Evolutionary conservation across 371 early-diverging fungal species (phyloP).

Genomic region (Mortierella sp.): DNA sequence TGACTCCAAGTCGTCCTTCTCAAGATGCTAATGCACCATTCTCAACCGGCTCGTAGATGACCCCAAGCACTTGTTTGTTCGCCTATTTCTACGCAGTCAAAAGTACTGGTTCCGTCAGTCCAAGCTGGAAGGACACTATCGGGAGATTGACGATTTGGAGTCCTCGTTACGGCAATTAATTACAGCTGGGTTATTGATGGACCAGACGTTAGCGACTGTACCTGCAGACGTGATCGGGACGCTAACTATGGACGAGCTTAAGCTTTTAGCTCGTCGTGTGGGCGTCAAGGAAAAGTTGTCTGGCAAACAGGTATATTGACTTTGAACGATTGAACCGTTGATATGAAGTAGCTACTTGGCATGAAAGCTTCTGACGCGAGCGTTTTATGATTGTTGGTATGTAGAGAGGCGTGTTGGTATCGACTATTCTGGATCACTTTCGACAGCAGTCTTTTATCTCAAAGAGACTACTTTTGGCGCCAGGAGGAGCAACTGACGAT

Average conservation of each 20-base stretch:
- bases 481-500: slow-evolving; percentile 27
- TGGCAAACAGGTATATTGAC: slow-evolving; percentile 39
- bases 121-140: slow-evolving; percentile 57
- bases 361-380: too few relatives aligned
- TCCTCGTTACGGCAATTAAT: slow-evolving; percentile 30
- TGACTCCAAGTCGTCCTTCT: neutral
- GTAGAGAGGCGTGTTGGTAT: slow-evolving; percentile 26
- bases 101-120: slow-evolving; percentile 64
- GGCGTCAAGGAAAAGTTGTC: slow-evolving; percentile 43
- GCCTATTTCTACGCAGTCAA: slow-evolving; percentile 76
- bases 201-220: slow-evolving; percentile 17
- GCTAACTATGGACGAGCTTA: slow-evolving; percentile 47
- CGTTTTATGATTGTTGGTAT: neutral
- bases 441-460: slow-evolving; percentile 50
- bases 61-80: slow-evolving; percentile 72
- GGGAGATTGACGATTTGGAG: slow-evolving; percentile 38
- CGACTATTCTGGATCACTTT: slow-evolving; percentile 46
- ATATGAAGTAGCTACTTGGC: too few relatives aligned
- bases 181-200: slow-evolving; percentile 30
- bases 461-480: slow-evolving; percentile 43
- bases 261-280: slow-evolving; percentile 32
- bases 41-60: slow-evolving; percentile 50
- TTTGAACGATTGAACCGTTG: neutral
- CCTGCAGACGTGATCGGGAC: slow-evolving; percentile 43
- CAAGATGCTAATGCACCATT: neutral